A percentile compares a stretch with the other conserved stretches of the same genome.
Conservation (phyloP, 2,329 filamentous ascomycete genomes). For the Aureobasidium musti region DNA sequence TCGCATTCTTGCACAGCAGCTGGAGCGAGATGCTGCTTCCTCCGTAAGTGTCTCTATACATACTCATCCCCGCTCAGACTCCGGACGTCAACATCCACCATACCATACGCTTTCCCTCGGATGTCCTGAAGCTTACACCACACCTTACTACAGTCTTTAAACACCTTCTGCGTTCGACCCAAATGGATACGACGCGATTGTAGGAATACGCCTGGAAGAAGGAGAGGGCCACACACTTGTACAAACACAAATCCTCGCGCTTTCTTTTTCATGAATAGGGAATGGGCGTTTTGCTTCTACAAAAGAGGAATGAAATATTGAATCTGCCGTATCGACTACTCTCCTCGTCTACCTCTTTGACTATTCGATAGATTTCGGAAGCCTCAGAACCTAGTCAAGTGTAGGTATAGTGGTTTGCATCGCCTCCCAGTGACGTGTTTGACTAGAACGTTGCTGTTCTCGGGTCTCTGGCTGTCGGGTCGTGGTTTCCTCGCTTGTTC, state of each 20-base stretch:
- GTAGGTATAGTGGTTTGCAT: background rate
- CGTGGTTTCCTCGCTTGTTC: too few relatives aligned
- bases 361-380: background rate
- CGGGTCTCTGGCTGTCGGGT: too few relatives aligned
- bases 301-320: background rate
- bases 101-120: background rate
- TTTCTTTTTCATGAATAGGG: conserved; percentile 4
- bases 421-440: background rate
- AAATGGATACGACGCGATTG: background rate
- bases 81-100: background rate
- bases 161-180: background rate
- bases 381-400: background rate
- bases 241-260: background rate
- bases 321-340: background rate
- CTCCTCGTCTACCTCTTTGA: background rate
- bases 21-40: conserved; percentile 56
- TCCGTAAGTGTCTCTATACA: conserved; percentile 43
- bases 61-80: background rate
- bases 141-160: background rate
- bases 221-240: background rate
- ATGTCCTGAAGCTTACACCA: background rate
- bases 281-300: conserved; percentile 13
- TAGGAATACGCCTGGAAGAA: background rate
- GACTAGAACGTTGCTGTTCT: too few relatives aligned
- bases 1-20: conserved; percentile 56